phyloP scores from a whole-genome alignment of 1,284 basidiomycete species.

The Limonomyces culmigenus region DNA sequence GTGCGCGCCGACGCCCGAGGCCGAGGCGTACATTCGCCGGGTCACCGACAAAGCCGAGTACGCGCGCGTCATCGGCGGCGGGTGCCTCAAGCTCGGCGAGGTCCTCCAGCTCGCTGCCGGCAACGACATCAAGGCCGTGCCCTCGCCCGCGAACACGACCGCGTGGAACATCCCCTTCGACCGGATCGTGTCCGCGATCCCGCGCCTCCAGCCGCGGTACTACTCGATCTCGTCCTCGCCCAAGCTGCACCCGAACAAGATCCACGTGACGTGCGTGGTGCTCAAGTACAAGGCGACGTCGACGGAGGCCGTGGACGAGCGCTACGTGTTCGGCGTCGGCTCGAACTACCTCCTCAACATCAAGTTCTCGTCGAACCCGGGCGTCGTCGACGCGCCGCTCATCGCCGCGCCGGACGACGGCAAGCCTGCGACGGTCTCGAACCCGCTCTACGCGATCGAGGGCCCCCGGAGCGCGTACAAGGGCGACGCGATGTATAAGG shows the following conservation, averaged over 20 bases:
- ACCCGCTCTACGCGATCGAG: conserved; percentile 73
- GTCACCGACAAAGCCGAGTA: conserved; percentile 83
- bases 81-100: conserved; percentile 83
- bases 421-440: conserved; percentile 19
- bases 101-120: conserved; percentile 81
- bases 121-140: conserved; percentile 41
- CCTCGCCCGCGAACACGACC: conserved; percentile 57
- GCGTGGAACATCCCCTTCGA: conserved; percentile 94
- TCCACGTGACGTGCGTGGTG: conserved; percentile 93
- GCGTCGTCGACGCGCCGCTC: conserved; percentile 32
- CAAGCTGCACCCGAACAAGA: conserved; percentile 73
- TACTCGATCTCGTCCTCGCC: conserved; percentile 98
- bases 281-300: conserved; percentile 71
- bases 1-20: conserved; percentile 73
- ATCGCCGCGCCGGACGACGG: conserved; percentile 18
- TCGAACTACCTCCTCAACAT: conserved; percentile 89
- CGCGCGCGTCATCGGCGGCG: conserved; percentile 54
- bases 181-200: conserved; percentile 83
- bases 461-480: conserved; percentile 82
- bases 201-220: conserved; percentile 90
- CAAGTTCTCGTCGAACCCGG: conserved; percentile 62
- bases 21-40: conserved; percentile 57
- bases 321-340: conserved; percentile 72
- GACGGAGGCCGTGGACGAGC: conserved; percentile 30
- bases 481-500: conserved; percentile 55